phyloP scores from a whole-genome alignment of 139 green algal species.

The Chlorella sp. region DNA sequence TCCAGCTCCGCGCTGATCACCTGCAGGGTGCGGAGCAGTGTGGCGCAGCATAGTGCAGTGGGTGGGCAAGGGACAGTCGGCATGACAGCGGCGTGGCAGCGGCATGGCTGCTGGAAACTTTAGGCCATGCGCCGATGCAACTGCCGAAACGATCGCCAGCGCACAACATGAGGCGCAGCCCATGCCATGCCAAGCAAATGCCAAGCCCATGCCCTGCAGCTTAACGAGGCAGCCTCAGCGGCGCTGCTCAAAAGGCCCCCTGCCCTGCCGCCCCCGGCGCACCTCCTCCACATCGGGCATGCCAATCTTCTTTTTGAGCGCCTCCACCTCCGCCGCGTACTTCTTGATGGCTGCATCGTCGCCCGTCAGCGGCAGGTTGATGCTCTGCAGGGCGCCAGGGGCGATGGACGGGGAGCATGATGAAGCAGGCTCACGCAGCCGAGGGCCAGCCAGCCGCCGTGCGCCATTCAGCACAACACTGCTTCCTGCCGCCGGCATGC shows the following conservation, averaged over 20 bases:
- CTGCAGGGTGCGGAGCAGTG: background rate
- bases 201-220: too few species aligned
- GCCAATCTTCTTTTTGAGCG: conserved; percentile 54
- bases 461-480: background rate
- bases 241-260: too few species aligned
- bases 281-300: conserved; percentile 50
- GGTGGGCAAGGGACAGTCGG: background rate
- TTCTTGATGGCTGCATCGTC: conserved; percentile 57
- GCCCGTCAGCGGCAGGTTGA: conserved; percentile 53
- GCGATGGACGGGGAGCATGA: too few species aligned
- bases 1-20: conserved; percentile 49
- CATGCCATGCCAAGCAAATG: too few species aligned
- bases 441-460: too few species aligned
- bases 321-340: conserved; percentile 56
- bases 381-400: conserved; percentile 38
- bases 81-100: too few species aligned
- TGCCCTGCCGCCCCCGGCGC: background rate
- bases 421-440: too few species aligned
- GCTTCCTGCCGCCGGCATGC: background rate
- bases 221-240: too few species aligned
- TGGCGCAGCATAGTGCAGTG: background rate
- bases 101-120: too few species aligned
- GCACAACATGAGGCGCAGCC: too few species aligned
- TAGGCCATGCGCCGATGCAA: too few species aligned
- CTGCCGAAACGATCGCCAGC: too few species aligned